phyloP scores from a whole-genome alignment of 139 green algal species.

The Coccomyxa sp. region DNA sequence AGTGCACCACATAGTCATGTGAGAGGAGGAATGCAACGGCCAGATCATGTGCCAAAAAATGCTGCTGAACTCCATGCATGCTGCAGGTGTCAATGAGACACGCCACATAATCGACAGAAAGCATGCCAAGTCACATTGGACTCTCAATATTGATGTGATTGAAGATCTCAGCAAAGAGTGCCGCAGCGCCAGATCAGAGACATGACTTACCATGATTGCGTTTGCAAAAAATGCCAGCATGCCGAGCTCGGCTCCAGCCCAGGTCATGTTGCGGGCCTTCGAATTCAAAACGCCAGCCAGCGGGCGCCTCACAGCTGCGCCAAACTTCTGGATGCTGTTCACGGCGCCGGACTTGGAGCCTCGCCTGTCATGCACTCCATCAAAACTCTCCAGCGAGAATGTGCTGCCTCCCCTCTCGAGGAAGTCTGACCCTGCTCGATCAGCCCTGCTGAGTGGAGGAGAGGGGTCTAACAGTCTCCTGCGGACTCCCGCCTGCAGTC shows the following conservation, averaged over 20 bases:
- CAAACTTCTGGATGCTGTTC: too few relatives aligned
- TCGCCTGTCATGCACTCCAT: neutral
- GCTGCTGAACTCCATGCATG: too few relatives aligned
- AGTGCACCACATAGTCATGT: neutral
- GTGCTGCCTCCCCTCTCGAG: neutral
- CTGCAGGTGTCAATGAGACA: too few relatives aligned
- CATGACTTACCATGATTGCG: slow-evolving; percentile 12
- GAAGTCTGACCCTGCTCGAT: neutral
- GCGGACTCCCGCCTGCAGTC: too few relatives aligned
- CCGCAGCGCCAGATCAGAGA: too few relatives aligned
- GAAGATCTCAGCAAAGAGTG: too few relatives aligned
- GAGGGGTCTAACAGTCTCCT: too few relatives aligned
- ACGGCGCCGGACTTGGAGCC: too few relatives aligned
- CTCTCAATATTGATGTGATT: too few relatives aligned
- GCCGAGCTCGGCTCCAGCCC: slow-evolving; percentile 16
- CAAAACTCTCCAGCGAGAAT: neutral
- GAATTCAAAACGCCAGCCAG: slow-evolving; percentile 13
- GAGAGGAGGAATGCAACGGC: neutral
- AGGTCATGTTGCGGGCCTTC: neutral
- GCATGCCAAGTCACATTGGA: too few relatives aligned
- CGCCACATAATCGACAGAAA: too few relatives aligned
- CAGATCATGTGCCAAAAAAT: neutral
- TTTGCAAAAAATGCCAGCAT: slow-evolving; percentile 8
- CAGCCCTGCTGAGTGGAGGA: too few relatives aligned
- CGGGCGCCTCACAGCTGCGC: neutral